Base-by-base conservation (phyloP, 176 grass and related monocot genomes). In the Zoysia pacifica region DNA sequence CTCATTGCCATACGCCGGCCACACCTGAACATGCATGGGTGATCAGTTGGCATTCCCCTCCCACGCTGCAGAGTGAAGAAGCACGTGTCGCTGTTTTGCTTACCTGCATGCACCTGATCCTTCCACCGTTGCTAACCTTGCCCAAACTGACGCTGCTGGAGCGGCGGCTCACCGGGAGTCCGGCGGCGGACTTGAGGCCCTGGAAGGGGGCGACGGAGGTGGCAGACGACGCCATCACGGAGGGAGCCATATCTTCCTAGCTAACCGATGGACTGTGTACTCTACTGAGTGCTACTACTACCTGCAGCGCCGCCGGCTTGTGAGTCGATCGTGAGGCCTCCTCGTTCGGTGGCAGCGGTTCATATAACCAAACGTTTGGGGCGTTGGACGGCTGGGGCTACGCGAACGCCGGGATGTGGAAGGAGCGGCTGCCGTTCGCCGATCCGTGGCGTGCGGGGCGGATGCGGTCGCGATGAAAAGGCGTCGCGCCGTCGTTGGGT, bases 61-160 rank as follows among this genome's bases (percentile, higher is more conserved):
- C 15, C 45, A 41, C 28, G 28, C 51, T 54, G 51, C 48, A 49
- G 48, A 49, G 48, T 49, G 48, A 9, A 49, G 48, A 49, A 49
- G 28, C 28, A 28, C 28, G 28, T 28, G 28, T 49, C 48, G 48
- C 4, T 52, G 49, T 14, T 53, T 35, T 11, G 7, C 1, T n/a
- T 82, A 89, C 92, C 89, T 94, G 83, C 89, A 91, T 91, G 84
- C 89, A 91, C 54, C 41, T 69, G 54, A 94, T 85, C 78, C 80
- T 84, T 79, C 85, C 85, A 36, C 89, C 80, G 56, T 87, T 94
- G 92, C 73, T 85, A 51, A 84, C 56, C 55, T 53, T 52, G 49
- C 83, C 43, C 61, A 88, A 59, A 69, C 83, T 55, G 12, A 48
- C 40, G 68, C 4, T 75, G 63, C 49, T 85, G 65, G 54, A 43